phyloP scores from a whole-genome alignment of 1,139 yeast genomes.

The Debaryomycetaceae sp. region DNA sequence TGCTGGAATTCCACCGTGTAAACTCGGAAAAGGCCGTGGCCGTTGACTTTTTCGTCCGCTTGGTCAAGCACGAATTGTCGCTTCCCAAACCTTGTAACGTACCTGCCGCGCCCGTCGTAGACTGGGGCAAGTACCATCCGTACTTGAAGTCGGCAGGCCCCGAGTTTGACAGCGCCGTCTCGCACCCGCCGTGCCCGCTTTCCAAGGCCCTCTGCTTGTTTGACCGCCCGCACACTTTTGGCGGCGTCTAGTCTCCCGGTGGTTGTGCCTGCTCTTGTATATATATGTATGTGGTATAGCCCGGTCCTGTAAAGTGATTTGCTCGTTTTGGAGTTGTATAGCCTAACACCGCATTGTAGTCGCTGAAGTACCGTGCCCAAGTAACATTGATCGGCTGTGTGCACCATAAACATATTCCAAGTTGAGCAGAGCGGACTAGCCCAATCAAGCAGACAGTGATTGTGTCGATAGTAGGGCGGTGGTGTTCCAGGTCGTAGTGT shows the following conservation, averaged over 20 bases:
- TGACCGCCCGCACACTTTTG: not conserved
- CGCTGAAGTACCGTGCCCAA: no score
- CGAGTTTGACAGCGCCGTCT: conserved; percentile 2
- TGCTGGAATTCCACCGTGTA: conserved; percentile 9
- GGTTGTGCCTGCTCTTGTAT: no score
- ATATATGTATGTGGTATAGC: no score
- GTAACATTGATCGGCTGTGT: no score
- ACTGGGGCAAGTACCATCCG: conserved; percentile 25
- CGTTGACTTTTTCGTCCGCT: conserved; percentile 17
- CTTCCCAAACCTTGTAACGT: conserved; percentile 28
- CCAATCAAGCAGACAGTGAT: no score
- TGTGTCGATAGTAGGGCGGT: no score
- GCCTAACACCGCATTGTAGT: no score
- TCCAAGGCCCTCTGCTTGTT: conserved; percentile 1
- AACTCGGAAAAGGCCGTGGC: conserved; percentile 15
- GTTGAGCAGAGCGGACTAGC: no score
- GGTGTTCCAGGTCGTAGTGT: no score
- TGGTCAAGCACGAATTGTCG: conserved; percentile 19
- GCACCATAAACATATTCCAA: no score
- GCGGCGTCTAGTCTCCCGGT: not conserved
- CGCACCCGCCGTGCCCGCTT: not conserved
- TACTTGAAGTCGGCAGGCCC: conserved; percentile 7
- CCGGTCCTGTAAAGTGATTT: no score
- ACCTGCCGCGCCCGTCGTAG: conserved; percentile 24
- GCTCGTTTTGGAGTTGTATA: no score